phyloP scores from a whole-genome alignment of 1,284 basidiomycete species.

The Kalmanozyma brasiliensis region DNA sequence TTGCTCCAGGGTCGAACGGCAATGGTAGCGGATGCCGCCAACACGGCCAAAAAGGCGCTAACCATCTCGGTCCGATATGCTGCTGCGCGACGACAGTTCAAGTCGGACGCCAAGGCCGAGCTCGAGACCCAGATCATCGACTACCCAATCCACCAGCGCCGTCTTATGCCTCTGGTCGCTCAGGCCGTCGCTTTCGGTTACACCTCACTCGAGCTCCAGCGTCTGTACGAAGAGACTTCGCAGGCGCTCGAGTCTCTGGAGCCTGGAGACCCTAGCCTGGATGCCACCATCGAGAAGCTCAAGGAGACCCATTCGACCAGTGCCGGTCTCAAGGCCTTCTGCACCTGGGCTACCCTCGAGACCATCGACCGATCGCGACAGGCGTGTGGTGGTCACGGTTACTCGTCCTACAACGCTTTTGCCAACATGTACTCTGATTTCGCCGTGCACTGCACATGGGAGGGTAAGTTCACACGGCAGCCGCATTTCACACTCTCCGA shows the following conservation, averaged over 20 bases:
- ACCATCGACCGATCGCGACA: constrained; percentile 73
- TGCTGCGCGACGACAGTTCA: constrained; percentile 73
- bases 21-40: constrained; percentile 72
- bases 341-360: constrained; percentile 73
- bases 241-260: constrained; percentile 72
- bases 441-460: constrained; percentile 71
- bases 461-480: constrained; percentile 59
- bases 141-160: constrained; percentile 74
- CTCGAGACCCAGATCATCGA: constrained; percentile 73
- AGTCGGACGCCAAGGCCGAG: constrained; percentile 59
- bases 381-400: constrained; percentile 73
- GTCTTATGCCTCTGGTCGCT: constrained; percentile 73
- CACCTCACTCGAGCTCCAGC: constrained; percentile 70
- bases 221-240: constrained; percentile 69
- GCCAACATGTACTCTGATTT: constrained; percentile 72
- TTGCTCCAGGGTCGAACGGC: constrained; percentile 72
- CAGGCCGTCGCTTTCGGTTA: constrained; percentile 74
- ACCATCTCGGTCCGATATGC: constrained; percentile 74
- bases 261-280: constrained; percentile 68
- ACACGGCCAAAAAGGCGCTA: constrained; percentile 71
- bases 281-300: constrained; percentile 70
- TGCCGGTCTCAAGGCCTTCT: constrained; percentile 74
- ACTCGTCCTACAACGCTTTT: constrained; percentile 73
- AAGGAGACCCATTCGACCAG: constrained; percentile 74
- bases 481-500: neutral